Evolutionary conservation across 2,329 filamentous ascomycete genomes (phyloP), one percentile per base, ranked within the genome.

Genomic region (Camillea tinctor): DNA sequence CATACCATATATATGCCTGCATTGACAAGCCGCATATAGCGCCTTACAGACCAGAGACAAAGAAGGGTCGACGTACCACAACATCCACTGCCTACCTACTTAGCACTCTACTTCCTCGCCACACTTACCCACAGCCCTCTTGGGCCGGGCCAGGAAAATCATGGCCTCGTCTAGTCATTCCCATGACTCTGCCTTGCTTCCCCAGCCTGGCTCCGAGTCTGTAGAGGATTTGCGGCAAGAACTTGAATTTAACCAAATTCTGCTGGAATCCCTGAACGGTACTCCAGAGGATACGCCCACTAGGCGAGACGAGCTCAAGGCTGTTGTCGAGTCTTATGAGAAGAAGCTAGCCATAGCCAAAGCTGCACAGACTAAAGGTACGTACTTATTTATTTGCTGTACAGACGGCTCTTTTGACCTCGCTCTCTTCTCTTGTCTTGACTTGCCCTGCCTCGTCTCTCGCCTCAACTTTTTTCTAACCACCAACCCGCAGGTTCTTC

Each of bases 221-320:
- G 50, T 23, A 22, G 36, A 54, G 49, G 60, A 63, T 4, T 23
- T 65, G 13, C 7, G 30, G 4, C 55, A 58, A 13, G 57, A 61
- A 20, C 44, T 64, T 22, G 20, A 52, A 5, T 8, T 65, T 15
- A 54, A 61, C 26, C 22, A 60, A 44, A 60, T 60, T 23, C 30
- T 61, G 4, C 60, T 64, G 15, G 52, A 54, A 20, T 64, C 62
- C 7, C 52, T 64, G 17, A 20, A 19, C 2, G 59, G 50, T 23
- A 50, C 54, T 9, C 4, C 21, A 17, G 56, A 60, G 15, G 62
- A 62, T 52, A 64, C 59, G 17, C 50, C 57, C 5, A 30, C 30
- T 8, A 23, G 52, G 15, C 53, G 57, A 21, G 54, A 57, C 30
- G 60, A 60, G 40, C 21, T 62, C 50, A 19, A 60, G 52, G 40